Evolutionary conservation across 768 basidiomycete species (phyloP).

Genomic region (Lentinula sp.): DNA sequence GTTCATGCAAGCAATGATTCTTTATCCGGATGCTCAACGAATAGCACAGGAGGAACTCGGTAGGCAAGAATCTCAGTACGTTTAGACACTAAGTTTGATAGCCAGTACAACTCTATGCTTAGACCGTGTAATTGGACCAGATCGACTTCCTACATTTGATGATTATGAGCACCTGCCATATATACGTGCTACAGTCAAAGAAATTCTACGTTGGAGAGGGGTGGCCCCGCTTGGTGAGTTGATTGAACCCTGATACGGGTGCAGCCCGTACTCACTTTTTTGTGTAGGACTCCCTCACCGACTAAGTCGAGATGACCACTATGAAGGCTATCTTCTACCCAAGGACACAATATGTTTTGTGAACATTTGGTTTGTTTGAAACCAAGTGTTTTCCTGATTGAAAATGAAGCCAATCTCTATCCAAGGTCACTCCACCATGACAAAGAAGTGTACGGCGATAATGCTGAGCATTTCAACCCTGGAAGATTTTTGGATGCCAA

Average conservation of each 20-base stretch:
- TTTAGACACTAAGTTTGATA: background rate
- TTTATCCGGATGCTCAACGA: conserved; percentile 26
- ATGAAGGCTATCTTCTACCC: conserved; percentile 8
- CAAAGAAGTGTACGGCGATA: background rate
- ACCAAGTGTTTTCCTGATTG: background rate
- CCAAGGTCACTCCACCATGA: background rate
- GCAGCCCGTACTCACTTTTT: background rate
- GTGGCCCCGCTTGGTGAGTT: conserved; percentile 24
- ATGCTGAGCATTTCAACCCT: background rate
- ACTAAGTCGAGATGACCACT: conserved; percentile 7
- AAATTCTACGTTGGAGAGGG: conserved; percentile 27
- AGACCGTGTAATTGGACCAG: conserved; percentile 24
- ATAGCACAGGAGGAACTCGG: conserved; percentile 28
- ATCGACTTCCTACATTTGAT: conserved; percentile 25
- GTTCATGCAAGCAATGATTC: conserved; percentile 29
- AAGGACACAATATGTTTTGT: conserved; percentile 1
- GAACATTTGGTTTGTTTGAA: conserved; percentile 4
- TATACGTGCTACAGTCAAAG: conserved; percentile 27
- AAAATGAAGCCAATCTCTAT: background rate
- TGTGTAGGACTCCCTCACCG: background rate
- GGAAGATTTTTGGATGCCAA: background rate
- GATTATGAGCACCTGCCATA: conserved; percentile 27
- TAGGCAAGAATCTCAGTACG: background rate
- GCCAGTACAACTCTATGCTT: background rate
- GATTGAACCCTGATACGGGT: background rate